Base-by-base conservation (phyloP, 2,329 filamentous ascomycete species). In the Orbilia ellipsospora region DNA sequence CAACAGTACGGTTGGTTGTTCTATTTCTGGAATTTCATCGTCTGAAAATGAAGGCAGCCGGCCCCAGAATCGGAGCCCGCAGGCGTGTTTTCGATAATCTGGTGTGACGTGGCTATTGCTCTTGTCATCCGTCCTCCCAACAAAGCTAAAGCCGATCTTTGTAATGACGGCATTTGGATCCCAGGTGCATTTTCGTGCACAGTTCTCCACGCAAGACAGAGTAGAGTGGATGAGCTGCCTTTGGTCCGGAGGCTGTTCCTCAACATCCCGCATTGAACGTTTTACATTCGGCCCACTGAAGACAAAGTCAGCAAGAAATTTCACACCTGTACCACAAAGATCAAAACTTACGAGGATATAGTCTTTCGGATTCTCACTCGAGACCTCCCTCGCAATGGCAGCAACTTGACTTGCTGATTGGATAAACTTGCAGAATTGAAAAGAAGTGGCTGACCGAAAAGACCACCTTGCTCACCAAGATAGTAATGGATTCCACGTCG, bases 41-140 rank as follows among this genome's bases (percentile, higher is more conserved):
- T 69, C 64, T 52, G 55, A 60, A n/a, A 57, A 26, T 6, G 36
- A 59, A 8, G 64, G 72, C 2, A 75, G 23, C n/a, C 18, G 36
- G 5, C 72, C 72, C 72, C 72, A 75, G 28, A 75, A 75, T 28
- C 64, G 65, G 51, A 75, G 64, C 20, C 72, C 72, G 16, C 72
- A 75, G 23, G 69, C 52, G 18, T 75, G 64, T 48, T 75, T 75
- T 51, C 72, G 50, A 23, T 75, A 44, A 2, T 69, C 72, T n/a
- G 28, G n/a, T 15, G 50, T 64, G 15, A 18, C 8, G 13, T 65
- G 56, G 10, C 61, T 56, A 36, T 36, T 36, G 12, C 16, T 45
- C 42, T 68, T 68, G 16, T 65, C 72, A 51, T 69, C 64, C 23
- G 64, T 56, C 44, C 65, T 69, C 1, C 72, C 72, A 56, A 75